Base-by-base conservation (phyloP, 306 rosid species). In the Malus orientalis region DNA sequence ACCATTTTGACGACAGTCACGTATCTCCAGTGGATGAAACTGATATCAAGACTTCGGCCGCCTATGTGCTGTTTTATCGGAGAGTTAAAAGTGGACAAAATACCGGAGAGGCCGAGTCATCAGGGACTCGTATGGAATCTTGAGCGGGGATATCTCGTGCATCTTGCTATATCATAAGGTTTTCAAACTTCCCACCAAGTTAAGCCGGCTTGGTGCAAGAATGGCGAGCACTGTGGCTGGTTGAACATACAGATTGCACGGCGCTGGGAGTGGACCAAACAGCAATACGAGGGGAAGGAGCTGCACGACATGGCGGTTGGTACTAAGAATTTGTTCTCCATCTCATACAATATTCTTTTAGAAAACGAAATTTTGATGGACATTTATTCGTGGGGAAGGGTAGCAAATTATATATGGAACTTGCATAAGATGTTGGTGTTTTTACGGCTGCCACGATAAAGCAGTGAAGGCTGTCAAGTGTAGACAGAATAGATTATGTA, bases 1-100 rank as follows among this genome's bases (percentile, higher is more conserved):
- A 91, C 83, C 97, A 96, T 87, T 96, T 96, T 7, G 99, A 96
- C 57, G 99, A 96, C 79, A 84, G 97, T 85, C 96, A 87, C 27
- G 96, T 96, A 74, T 83, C 88, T 53, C 81, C 90, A 0, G 96
- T 87, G 45, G 65, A 74, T 64, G 99, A 91, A 96, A 74, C 78
- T 9, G 99, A 96, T 45, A 93, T 96, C 67, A 89, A 78, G 76
- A 92, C 98, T 78, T 81, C 97, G 5, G 96, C 97, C 71, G 99
- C 99, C 4, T 96, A 96, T 73, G 91, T 96, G 81, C 68, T 96
- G 53, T 96, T 96, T 85, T 96, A 96, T 82, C 90, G 84, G 77
- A 96, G 99, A 84, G 96, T 88, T 55, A 84, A 73, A 82, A 79
- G 78, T 69, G 69, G 55, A 71, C 22, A 77, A 58, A 63, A 51